phyloP scores from a whole-genome alignment of 23 red algal genomes.

The Porphyridium purpureum region DNA sequence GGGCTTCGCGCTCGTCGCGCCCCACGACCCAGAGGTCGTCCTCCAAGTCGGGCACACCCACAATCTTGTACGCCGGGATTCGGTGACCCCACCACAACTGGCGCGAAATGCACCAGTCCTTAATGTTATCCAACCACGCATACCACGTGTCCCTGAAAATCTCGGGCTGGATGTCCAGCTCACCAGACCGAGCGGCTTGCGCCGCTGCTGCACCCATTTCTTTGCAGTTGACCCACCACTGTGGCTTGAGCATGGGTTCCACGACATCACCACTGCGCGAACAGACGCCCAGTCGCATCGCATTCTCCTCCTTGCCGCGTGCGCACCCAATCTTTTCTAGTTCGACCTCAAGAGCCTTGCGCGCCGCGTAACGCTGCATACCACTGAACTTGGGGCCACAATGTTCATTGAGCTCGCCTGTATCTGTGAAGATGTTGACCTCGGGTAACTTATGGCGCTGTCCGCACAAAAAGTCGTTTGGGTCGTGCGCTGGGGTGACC shows the following conservation, averaged over 20 bases:
- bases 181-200: neutral
- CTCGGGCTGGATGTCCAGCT: slow-evolving; percentile 70
- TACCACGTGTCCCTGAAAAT: slow-evolving; percentile 68
- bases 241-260: slow-evolving; percentile 75
- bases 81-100: slow-evolving; percentile 99
- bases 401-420: slow-evolving; percentile 61
- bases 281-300: slow-evolving; percentile 82
- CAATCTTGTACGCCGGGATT: slow-evolving; percentile 56
- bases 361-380: slow-evolving; percentile 88
- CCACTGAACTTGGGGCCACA: slow-evolving; percentile 61
- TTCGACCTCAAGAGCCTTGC: slow-evolving; percentile 68
- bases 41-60: neutral
- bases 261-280: slow-evolving; percentile 90
- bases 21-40: slow-evolving; percentile 78
- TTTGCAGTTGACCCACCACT: slow-evolving; percentile 92
- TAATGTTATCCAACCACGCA: slow-evolving; percentile 91
- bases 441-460: slow-evolving; percentile 56
- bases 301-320: slow-evolving; percentile 69
- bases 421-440: slow-evolving; percentile 51
- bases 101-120: slow-evolving; percentile 90
- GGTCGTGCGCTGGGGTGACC: slow-evolving; percentile 97
- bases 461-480: slow-evolving; percentile 95
- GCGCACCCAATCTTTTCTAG: slow-evolving; percentile 42
- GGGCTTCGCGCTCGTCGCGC: slow-evolving; percentile 60
- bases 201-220: slow-evolving; percentile 26